Evolutionary conservation across 768 basidiomycete genomes (phyloP).

Genomic region (Leccinum subtestaceum): DNA sequence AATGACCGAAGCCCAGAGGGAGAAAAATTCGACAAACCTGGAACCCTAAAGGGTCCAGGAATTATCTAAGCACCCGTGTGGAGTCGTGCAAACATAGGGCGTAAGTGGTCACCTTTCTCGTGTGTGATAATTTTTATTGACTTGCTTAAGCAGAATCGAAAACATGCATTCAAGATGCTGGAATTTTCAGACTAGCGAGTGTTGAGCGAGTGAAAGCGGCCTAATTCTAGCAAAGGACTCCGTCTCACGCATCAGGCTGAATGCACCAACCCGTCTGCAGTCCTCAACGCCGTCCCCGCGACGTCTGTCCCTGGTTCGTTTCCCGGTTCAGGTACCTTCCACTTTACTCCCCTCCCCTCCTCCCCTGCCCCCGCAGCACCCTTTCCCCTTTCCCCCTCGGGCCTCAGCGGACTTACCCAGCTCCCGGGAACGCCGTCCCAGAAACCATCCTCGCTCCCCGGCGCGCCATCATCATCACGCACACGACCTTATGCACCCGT

Average conservation of each 20-base stretch:
- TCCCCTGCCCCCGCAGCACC: conserved; percentile 25
- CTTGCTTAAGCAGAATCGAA: too few species aligned
- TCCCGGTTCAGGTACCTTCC: conserved; percentile 33
- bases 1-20: too few species aligned
- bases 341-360: conserved; percentile 28
- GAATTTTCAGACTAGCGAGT: too few species aligned
- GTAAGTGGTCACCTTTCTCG: too few species aligned
- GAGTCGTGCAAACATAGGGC: too few species aligned
- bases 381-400: conserved; percentile 22
- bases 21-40: too few species aligned
- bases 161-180: too few species aligned
- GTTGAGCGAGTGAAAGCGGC: too few species aligned
- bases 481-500: conserved; percentile 34
- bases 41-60: too few species aligned
- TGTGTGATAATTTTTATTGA: too few species aligned
- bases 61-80: too few species aligned
- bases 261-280: conserved; percentile 74
- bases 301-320: conserved; percentile 52
- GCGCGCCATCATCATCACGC: background rate
- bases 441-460: conserved; percentile 11
- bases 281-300: conserved; percentile 59
- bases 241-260: conserved; percentile 43
- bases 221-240: too few species aligned
- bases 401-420: conserved; percentile 16
- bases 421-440: conserved; percentile 26